phyloP scores from a whole-genome alignment of 2,329 filamentous ascomycete species.

The Aspergillus latus region DNA sequence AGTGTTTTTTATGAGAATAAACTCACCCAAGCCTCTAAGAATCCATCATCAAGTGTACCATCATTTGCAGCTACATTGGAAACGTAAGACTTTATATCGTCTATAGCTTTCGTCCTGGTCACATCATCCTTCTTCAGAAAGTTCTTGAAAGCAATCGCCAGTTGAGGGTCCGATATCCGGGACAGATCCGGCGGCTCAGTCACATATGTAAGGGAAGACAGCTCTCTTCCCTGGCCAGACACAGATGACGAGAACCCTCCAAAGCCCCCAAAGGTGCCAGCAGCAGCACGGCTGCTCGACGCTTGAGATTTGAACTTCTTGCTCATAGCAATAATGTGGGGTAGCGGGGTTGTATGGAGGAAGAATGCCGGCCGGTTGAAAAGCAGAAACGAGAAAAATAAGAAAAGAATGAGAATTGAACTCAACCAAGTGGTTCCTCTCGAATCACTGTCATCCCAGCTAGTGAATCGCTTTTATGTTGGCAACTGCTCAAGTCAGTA shows the following conservation, averaged over 20 bases:
- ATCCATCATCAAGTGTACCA: slow-evolving; percentile 70
- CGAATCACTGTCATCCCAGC: slow-evolving; percentile 10
- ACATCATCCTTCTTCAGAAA: slow-evolving; percentile 88
- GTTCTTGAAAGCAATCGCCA: slow-evolving; percentile 90
- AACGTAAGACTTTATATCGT: slow-evolving; percentile 72
- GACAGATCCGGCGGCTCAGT: slow-evolving; percentile 80
- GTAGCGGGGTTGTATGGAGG: slow-evolving; percentile 25
- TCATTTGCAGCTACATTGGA: slow-evolving; percentile 54
- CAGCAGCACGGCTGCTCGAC: slow-evolving; percentile 61
- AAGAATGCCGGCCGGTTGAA: neutral
- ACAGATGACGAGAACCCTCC: slow-evolving; percentile 40
- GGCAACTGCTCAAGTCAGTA: neutral
- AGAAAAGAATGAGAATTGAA: neutral
- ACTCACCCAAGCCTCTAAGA: slow-evolving; percentile 87
- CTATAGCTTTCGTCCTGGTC: slow-evolving; percentile 86
- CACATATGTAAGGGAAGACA: slow-evolving; percentile 78
- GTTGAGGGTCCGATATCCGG: slow-evolving; percentile 72
- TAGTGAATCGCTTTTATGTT: neutral
- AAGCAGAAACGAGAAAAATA: slow-evolving; percentile 2
- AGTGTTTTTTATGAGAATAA: slow-evolving; percentile 11
- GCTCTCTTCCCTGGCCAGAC: slow-evolving; percentile 43
- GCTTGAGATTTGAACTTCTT: slow-evolving; percentile 65
- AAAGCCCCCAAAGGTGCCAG: slow-evolving; percentile 50
- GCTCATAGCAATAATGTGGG: slow-evolving; percentile 56
- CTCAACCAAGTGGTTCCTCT: slow-evolving; percentile 6